phyloP scores from a whole-genome alignment of 257 asterid species.

The Solanum etuberosum region DNA sequence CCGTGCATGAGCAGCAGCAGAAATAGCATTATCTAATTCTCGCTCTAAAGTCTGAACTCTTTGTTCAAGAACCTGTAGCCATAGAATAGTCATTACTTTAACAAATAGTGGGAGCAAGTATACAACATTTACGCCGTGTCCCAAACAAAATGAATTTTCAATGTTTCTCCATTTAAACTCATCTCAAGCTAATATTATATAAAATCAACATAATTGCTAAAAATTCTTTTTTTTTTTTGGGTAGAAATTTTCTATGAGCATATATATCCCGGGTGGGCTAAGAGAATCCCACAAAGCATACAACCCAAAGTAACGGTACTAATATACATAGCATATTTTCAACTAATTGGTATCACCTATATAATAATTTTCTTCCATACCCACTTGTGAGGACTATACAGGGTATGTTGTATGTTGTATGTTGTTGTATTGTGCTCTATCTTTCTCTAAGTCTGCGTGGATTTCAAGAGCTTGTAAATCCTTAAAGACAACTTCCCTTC shows the following conservation, averaged over 20 bases:
- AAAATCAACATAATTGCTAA: not conserved
- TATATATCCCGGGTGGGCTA: not conserved
- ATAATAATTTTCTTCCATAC: not conserved
- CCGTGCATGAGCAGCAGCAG: constrained; percentile 96
- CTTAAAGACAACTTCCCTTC: not conserved
- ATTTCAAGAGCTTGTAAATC: not conserved
- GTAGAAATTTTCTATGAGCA: not conserved
- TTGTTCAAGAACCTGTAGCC: constrained; percentile 82
- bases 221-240: not conserved
- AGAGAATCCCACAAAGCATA: not conserved
- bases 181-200: not conserved
- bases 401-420: not conserved
- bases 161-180: not conserved
- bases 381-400: not conserved
- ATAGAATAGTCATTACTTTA: not conserved
- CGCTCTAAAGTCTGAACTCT: constrained; percentile 85
- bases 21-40: constrained; percentile 87
- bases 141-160: not conserved
- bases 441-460: not conserved
- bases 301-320: not conserved
- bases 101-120: not conserved
- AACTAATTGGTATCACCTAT: not conserved
- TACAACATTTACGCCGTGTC: not conserved
- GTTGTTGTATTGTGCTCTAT: not conserved
- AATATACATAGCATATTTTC: not conserved